phyloP scores from a whole-genome alignment of 257 asterid genomes.

The Petrea volubilis region DNA sequence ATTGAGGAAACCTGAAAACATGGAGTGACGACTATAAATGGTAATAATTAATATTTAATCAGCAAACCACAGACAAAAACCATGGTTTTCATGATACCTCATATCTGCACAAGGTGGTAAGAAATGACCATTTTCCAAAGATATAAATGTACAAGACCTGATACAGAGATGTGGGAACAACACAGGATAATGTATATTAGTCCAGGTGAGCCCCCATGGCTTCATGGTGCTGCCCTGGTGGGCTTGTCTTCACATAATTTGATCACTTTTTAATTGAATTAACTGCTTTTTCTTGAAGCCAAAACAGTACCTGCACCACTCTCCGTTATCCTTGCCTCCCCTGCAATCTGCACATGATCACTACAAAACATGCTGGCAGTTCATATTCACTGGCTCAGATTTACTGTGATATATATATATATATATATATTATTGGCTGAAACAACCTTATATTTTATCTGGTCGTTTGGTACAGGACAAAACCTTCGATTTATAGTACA shows the following conservation, averaged over 20 bases:
- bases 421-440: background rate
- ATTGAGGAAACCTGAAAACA: conserved; percentile 26
- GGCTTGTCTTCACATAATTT: conserved; percentile 21
- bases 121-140: conserved; percentile 30
- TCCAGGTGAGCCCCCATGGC: conserved; percentile 34
- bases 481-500: background rate
- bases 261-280: conserved; percentile 17
- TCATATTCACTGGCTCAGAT: conserved; percentile 4
- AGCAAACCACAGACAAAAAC: conserved; percentile 32
- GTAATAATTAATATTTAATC: background rate
- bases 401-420: no score
- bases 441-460: background rate
- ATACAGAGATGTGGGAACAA: conserved; percentile 36
- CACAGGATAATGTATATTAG: conserved; percentile 42
- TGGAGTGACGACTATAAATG: conserved; percentile 13
- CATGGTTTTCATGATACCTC: conserved; percentile 38
- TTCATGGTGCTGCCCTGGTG: conserved; percentile 6
- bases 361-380: conserved; percentile 25
- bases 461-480: conserved; percentile 20
- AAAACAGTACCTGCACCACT: conserved; percentile 24
- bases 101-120: conserved; percentile 23
- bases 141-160: conserved; percentile 13
- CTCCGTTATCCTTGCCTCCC: conserved; percentile 21
- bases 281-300: no score
- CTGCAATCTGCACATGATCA: conserved; percentile 51